Conservation (phyloP, 306 rosid species). For the Quercus robur region DNA sequence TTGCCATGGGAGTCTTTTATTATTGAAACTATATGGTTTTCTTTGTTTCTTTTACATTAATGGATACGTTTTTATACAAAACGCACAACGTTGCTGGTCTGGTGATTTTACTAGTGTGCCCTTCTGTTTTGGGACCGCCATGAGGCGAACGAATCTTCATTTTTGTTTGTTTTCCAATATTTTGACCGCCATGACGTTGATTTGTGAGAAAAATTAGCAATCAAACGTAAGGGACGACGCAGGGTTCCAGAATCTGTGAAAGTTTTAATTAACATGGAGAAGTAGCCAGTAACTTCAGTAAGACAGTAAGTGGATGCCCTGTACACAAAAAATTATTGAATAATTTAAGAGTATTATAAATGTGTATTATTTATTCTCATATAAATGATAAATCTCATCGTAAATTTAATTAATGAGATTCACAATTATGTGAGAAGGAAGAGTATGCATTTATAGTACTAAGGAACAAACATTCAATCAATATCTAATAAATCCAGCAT, state of each 20-base stretch:
- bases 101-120: background rate
- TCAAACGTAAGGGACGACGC: background rate
- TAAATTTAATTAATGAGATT: no score
- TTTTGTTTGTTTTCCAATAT: background rate
- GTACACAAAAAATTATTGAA: no score
- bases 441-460: no score
- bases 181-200: background rate
- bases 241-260: background rate
- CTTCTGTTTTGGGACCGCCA: constrained; percentile 3
- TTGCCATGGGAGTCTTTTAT: constrained; percentile 21
- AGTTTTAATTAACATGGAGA: no score
- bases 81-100: background rate
- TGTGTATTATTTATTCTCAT: rapidly evolving
- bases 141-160: background rate
- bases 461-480: no score
- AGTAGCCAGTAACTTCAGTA: no score
- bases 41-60: background rate
- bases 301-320: no score
- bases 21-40: no score
- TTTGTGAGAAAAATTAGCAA: background rate
- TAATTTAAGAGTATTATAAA: rapidly evolving
- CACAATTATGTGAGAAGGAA: rapidly evolving
- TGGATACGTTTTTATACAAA: background rate
- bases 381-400: no score
- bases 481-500: no score